Evolutionary conservation across 2,329 filamentous ascomycete species (phyloP), one percentile per base, ranked within the genome.

Genomic region (Aspergillus tamarii): DNA sequence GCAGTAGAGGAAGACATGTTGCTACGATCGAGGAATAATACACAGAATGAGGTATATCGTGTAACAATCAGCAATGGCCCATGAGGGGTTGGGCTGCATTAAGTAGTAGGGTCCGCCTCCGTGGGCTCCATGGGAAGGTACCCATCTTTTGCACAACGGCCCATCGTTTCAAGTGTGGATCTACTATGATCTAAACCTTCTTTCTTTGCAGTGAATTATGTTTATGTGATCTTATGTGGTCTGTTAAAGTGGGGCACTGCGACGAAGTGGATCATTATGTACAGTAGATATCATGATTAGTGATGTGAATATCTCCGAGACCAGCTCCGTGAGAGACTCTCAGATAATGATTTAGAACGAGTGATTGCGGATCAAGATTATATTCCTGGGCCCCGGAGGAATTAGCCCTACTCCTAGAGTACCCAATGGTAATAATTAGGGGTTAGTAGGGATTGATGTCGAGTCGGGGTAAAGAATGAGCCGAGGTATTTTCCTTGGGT

Each of bases 191-290:
- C 30, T 34, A n/a, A n/a, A n/a, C 12, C 48, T 32, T 52, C n/a
- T 54, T 6, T 5, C 32, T 39, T 30, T 39, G 28, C n/a, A 11
- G 9, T 32, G 21, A 39, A 36, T 55, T 55, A 55, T 55, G 52
- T 55, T 55, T 55, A 55, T 55, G 52, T 55, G 52, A 55, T 55
- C 52, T 55, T 55, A 54, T 36, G 52, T 36, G 52, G 0, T 34
- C 19, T 34, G 52, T 23, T 54, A 39, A 55, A 26, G 52, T 55
- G 52, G 52, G 52, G 52, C 19, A 12, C 14, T 54, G 19, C 52
- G 30, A 32, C 28, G 46, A 21, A 11, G 52, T 36, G 52, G 52
- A 36, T 54, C 52, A 36, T 21, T 4, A n/a, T n/a, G n/a, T n/a
- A n/a, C 52, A 23, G 10, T 6, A 10, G 23, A 30, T 50, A 30